Base-by-base conservation (phyloP, 345 rosid species). In the Camelina laxa region DNA sequence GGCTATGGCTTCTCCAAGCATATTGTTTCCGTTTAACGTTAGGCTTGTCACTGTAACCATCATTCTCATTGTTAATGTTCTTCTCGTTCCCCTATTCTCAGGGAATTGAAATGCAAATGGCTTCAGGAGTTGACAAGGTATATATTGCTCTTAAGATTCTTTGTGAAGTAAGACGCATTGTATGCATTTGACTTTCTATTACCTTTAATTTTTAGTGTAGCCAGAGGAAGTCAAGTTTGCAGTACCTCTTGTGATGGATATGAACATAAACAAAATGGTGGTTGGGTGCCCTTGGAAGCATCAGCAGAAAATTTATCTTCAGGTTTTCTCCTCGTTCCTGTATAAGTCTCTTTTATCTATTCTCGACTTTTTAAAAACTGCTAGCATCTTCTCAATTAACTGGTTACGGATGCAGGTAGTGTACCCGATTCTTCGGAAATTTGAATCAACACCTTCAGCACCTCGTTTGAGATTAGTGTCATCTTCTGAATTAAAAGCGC, bases 31-130 rank as follows among this genome's bases (percentile, higher is more conserved):
- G 30, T 21, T 75, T 57, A 62, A n/a, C 24, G 20, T 13, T 62
- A 69, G 42, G 49, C 41, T 41, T 60, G 58, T 57, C 7, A 65
- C 44, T 53, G 1, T 21, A 20, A 21, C 9, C 30, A 54, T n/a
- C 30, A 10, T 55, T 64, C 41, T 42, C n/a, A 24, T 9, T 58
- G 16, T 44, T 66, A 15, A 39, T 33, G 20, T 6, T 65, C 8
- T 66, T 24, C 12, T 61, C 30, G 65, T 60, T 60, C 31, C 4
- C 7, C 9, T 1, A 45, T 69, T 81, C 64, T 63, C 88, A 95
- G 98, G 97, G 97, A 67, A 90, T 95, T 77, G 99, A 95, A 83
- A 95, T 90, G 88, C 89, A 83, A 54, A 61, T 85, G 89, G 89
- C 84, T 76, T 81, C 93, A 38, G 91, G 92, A 79, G 47, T 75